These are phyloP conservation scores for Lupinus albus DNA, from an alignment of 306 rosid genomes.

Conservation along the genomic window DNA sequence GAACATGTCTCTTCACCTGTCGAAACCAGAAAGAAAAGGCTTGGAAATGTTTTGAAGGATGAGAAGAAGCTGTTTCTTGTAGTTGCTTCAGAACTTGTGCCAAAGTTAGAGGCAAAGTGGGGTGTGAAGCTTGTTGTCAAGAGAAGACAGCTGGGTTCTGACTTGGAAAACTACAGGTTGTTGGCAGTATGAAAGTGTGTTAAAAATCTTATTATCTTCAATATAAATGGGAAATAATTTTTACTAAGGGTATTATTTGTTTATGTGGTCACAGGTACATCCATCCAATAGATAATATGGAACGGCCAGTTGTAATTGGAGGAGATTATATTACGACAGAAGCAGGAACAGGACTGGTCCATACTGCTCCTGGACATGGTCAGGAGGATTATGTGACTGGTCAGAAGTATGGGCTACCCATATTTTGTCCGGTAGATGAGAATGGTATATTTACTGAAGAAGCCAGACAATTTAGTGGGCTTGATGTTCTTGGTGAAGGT, in stretches of 20 bases:
- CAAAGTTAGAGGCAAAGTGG: conserved; percentile 87
- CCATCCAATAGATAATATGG: conserved; percentile 76
- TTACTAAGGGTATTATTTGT: conserved; percentile 26
- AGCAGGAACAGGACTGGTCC: conserved; percentile 97
- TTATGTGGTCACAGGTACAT: conserved; percentile 62
- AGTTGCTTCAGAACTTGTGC: conserved; percentile 90
- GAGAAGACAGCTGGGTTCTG: conserved; percentile 71
- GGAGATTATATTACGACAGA: conserved; percentile 97
- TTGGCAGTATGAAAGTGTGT: conserved; percentile 21
- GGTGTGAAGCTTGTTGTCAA: conserved; percentile 70
- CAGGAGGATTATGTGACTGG: conserved; percentile 96
- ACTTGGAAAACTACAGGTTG: conserved; percentile 92
- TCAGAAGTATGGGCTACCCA: conserved; percentile 84
- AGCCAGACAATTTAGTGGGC: conserved; percentile 91
- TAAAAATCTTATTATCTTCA: conserved; percentile 9
- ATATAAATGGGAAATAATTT: conserved; percentile 24
- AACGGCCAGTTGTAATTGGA: conserved; percentile 82
- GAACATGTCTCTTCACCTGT: conserved; percentile 56
- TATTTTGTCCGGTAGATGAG: conserved; percentile 88
- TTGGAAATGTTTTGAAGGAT: conserved; percentile 75
- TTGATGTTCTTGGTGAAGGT: conserved; percentile 93
- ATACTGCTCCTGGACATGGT: conserved; percentile 99
- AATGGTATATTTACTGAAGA: conserved; percentile 93
- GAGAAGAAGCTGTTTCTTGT: conserved; percentile 72
- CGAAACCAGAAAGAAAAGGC: conserved; percentile 59